Evolutionary conservation across 202 grass and related monocot genomes (phyloP), one percentile per base, ranked within the genome.

Genomic region (Saccharum hybrid): DNA sequence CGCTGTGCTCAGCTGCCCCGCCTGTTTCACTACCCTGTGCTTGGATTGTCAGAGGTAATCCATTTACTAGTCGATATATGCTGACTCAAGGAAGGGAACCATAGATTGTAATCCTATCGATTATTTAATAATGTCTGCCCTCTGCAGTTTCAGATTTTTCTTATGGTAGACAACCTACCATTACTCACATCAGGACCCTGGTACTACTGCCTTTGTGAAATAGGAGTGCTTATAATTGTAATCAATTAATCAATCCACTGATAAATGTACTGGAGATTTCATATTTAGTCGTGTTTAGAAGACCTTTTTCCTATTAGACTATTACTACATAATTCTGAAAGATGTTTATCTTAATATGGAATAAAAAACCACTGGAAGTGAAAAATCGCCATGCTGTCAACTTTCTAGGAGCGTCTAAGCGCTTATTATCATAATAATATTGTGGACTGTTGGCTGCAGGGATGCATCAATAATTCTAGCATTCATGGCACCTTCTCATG

Each of bases 11-110:
- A 94, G 92, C 83, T 98, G 90, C 54, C 91, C 96, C 61, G 90
- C 89, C 41, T 95, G 96, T 65, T 98, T 98, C 81, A 93, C 92
- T 23, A 93, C 90, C 57, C 84, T 98, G 56, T 98, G 96, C 89
- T 82, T 98, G 63, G 92, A 95, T 83, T 93, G 90, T 71, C 92
- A 98, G 82, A 95, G 91, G 96, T 98, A 90, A 87, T 63, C 30
- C 34, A 8, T 82, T 23, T 23, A 3, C 36, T 60, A 39, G 36
- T 65, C 74, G 33, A 13, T 16, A 23, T 57, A 22, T 6, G 16
- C 84, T 26, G 1, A 56, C 3, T 63, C 30, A 30, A 11, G 19
- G 8, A 52, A 33, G 57, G 14, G 1, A 39, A 26, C 37, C 8
- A 8, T 90, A 22, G 7, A 65, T 34, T 39, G 0, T 60, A 70